Conservation (phyloP, 768 basidiomycete genomes). For the Tricholoma flavovirens region DNA sequence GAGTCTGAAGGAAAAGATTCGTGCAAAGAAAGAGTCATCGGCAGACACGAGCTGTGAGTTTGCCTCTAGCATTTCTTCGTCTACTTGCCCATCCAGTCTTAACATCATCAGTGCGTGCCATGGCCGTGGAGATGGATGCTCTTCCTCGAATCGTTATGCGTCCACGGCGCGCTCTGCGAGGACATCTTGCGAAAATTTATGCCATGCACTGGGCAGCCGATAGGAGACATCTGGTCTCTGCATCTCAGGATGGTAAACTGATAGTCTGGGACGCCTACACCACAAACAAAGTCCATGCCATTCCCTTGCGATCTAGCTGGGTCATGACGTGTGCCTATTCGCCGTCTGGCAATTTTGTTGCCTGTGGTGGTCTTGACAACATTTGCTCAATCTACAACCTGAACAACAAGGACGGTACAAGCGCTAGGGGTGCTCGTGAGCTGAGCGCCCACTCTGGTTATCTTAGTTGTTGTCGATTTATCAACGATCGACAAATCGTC, state of each 20-base stretch:
- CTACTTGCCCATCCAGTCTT: constrained; percentile 8
- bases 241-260: constrained; percentile 98
- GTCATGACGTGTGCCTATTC: constrained; percentile 99
- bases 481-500: constrained; percentile 98
- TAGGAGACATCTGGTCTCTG: constrained; percentile 95
- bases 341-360: constrained; percentile 94
- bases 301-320: constrained; percentile 96
- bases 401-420: constrained; percentile 71
- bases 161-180: constrained; percentile 89
- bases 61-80: not conserved
- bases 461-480: constrained; percentile 95
- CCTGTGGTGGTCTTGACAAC: constrained; percentile 98
- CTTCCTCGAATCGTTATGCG: constrained; percentile 97
- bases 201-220: constrained; percentile 99
- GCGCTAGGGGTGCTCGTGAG: constrained; percentile 88
- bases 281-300: constrained; percentile 99
- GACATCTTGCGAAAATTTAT: constrained; percentile 99
- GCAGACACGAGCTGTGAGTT: constrained; percentile 95
- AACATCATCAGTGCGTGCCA: constrained; percentile 75
- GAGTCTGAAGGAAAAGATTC: constrained; percentile 97
- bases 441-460: constrained; percentile 97
- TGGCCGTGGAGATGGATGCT: constrained; percentile 95
- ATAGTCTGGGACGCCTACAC: constrained; percentile 99
- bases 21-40: constrained; percentile 91
- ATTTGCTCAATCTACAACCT: constrained; percentile 98